Base-by-base conservation (phyloP, 768 basidiomycete species). In the Psilocybe tampanensis region DNA sequence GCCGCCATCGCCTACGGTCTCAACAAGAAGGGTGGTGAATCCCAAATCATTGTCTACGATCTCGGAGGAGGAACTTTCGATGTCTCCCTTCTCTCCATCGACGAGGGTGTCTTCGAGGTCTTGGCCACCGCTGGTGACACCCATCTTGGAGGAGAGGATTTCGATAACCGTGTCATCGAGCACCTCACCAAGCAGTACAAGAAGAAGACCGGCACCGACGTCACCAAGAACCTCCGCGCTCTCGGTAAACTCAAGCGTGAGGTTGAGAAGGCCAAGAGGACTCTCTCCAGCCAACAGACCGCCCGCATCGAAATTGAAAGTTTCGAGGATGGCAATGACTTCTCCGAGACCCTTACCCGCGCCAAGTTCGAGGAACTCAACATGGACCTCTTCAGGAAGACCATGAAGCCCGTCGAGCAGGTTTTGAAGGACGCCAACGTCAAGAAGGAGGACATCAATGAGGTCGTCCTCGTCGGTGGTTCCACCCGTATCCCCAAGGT, bases 401-500 rank as follows among this genome's bases (percentile, higher is more conserved):
- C 96, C 32, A 94, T 98, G 93, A 95, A 95, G 81, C 96, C 96
- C 61, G 96, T 98, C 60, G 95, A 98, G 75, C 96, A 98, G 75
- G 96, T 98, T 19, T 81, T 98, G 66, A 97, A 97, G 87, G 96
- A 98, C 68, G 91, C 96, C 62, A 90, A 90, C 65, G 89, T 98
- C 71, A 96, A 95, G 87, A 99, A 98, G 85, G 96, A 98, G 66
- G 90, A 94, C 62, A 77, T 99, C 51, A 86, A 95, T 62, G 95
- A 98, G 78, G 90, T 93, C 61, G 91, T 94, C 48, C 92, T 96
- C 52, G 94, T 96, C 59, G 94, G 94, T 74, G 94, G 94, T 75
- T 98, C 96, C 24, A 99, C 96, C 65, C 95, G 96, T 88, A 99
- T 99, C 68, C 96, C 96, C 75, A 97, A 97, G 81, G 94, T 99